phyloP scores from a whole-genome alignment of 2,329 filamentous ascomycete species.

The Talaromyces sp. region DNA sequence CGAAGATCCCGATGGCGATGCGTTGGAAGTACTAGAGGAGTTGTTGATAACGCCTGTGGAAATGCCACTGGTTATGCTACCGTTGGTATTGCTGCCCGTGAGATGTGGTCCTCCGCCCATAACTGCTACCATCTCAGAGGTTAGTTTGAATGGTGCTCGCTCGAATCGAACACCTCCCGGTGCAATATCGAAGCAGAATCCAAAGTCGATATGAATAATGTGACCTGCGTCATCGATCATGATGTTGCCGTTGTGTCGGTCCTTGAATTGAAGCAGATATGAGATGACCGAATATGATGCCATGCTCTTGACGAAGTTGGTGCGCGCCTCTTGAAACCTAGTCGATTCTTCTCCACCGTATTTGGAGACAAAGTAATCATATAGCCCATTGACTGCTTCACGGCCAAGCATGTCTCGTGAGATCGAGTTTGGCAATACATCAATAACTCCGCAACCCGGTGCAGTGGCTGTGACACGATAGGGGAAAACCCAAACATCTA shows the following conservation, averaged over 20 bases:
- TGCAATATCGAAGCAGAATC: constrained; percentile 98
- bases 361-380: constrained; percentile 97
- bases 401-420: constrained; percentile 98
- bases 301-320: constrained; percentile 99
- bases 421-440: constrained; percentile 95
- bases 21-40: neutral
- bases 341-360: constrained; percentile 96
- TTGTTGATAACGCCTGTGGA: neutral
- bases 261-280: constrained; percentile 97
- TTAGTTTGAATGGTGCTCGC: constrained; percentile 96
- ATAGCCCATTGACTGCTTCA: constrained; percentile 95
- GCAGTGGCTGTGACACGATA: constrained; percentile 97
- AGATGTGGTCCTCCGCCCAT: constrained; percentile 72
- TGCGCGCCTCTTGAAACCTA: constrained; percentile 89
- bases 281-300: constrained; percentile 97
- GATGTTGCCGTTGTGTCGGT: constrained; percentile 98
- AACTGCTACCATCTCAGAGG: constrained; percentile 95
- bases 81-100: constrained; percentile 26
- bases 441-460: constrained; percentile 95
- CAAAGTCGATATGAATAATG: constrained; percentile 98
- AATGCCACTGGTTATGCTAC: constrained; percentile 12
- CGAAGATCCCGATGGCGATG: neutral
- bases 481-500: constrained; percentile 95
- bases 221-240: constrained; percentile 98
- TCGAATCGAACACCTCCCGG: constrained; percentile 97